Percentiles rank a stretch among this genome's conserved stretches.
Conservation (phyloP, 129 eudicot species). For the Flaveria brownii region DNA sequence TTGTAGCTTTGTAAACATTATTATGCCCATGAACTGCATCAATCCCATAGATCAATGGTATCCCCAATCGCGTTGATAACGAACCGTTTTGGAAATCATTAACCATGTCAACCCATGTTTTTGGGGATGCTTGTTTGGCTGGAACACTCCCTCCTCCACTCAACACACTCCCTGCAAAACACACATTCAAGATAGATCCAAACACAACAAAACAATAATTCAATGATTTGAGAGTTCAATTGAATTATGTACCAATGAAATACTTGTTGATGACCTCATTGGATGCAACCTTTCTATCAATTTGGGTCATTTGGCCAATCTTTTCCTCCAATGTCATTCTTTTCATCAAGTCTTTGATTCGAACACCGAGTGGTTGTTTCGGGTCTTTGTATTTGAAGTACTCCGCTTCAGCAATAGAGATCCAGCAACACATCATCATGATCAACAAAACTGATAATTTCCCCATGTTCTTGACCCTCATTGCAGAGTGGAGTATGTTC, state of each 20-base stretch:
- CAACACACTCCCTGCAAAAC: slow-evolving; percentile 66
- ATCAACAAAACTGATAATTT: slow-evolving; percentile 28
- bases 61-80: slow-evolving; percentile 45
- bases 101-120: slow-evolving; percentile 38
- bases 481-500: slow-evolving; percentile 28
- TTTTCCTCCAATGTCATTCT: slow-evolving; percentile 74
- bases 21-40: slow-evolving; percentile 54
- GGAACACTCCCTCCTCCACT: slow-evolving; percentile 88
- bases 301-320: slow-evolving; percentile 85
- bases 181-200: slow-evolving; percentile 18
- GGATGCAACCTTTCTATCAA: slow-evolving; percentile 56
- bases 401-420: slow-evolving; percentile 47
- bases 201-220: neutral
- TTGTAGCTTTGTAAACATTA: slow-evolving; percentile 45
- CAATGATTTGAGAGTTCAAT: neutral
- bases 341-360: slow-evolving; percentile 62
- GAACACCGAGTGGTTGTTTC: slow-evolving; percentile 45
- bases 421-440: slow-evolving; percentile 43
- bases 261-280: slow-evolving; percentile 60
- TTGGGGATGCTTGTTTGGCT: slow-evolving; percentile 56
- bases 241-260: slow-evolving; percentile 50
- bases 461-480: slow-evolving; percentile 39
- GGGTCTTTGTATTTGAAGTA: slow-evolving; percentile 70
- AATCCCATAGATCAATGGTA: slow-evolving; percentile 46
- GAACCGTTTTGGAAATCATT: slow-evolving; percentile 40